These are phyloP conservation scores for Pythium insidiosum DNA, from an alignment of 352 stramenopile genomes.

Conservation along the genomic window DNA sequence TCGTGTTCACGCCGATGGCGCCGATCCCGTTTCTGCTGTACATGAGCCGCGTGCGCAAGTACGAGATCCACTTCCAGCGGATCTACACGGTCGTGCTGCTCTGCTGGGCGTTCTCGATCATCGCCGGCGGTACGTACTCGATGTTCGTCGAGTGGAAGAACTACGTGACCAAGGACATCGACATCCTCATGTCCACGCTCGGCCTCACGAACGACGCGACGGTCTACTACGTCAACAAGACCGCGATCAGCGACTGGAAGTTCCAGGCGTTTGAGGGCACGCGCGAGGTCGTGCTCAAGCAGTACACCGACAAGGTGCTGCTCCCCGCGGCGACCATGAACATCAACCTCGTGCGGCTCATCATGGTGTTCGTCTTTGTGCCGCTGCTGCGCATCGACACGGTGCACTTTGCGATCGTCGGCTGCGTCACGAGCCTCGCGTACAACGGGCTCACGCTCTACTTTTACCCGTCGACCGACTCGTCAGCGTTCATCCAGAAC, in stretches of 20 bases:
- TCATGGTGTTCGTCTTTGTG: constrained; percentile 73
- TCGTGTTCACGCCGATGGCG: constrained; percentile 59
- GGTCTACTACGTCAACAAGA: constrained; percentile 61
- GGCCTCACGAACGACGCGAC: constrained; percentile 23
- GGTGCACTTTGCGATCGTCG: constrained; percentile 51
- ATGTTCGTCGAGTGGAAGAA: constrained; percentile 80
- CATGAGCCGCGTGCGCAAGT: constrained; percentile 44
- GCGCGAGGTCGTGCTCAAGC: constrained; percentile 40
- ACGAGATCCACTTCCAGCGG: constrained; percentile 65
- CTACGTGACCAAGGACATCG: constrained; percentile 61
- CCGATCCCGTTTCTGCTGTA: constrained; percentile 67
- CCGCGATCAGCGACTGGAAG: constrained; percentile 28
- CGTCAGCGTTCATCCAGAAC: constrained; percentile 55
- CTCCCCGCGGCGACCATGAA: constrained; percentile 68
- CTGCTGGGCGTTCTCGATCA: constrained; percentile 70
- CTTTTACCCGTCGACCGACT: constrained; percentile 63
- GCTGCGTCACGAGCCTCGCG: constrained; percentile 36
- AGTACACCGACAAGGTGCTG: constrained; percentile 58
- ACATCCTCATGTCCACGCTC: constrained; percentile 56
- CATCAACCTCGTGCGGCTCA: constrained; percentile 67
- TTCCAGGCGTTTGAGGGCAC: constrained; percentile 53
- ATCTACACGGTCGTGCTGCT: constrained; percentile 60
- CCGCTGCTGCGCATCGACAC: constrained; percentile 72
- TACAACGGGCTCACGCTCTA: constrained; percentile 55
- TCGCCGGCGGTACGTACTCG: constrained; percentile 70